Base-by-base conservation (phyloP, 345 rosid genomes). In the Moricandia moricandioides region DNA sequence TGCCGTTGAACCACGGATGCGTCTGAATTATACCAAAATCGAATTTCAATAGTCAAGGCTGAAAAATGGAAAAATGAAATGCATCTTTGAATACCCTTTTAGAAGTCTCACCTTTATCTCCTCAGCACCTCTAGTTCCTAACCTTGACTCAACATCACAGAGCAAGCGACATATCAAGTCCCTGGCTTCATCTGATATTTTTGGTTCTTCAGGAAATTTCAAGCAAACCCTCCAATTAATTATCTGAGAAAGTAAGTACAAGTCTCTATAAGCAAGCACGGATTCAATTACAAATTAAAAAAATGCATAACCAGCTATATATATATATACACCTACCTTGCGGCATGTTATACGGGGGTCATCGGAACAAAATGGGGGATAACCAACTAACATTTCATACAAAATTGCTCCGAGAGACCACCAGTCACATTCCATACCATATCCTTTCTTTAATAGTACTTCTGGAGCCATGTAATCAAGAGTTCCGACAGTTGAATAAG, bases 401-500 rank as follows among this genome's bases (percentile, higher is more conserved):
- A 91, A 82, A 83, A 95, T 91, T 80, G 97, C 97, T 27, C 99
- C 97, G 51, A 95, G 86, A 65, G 99, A 95, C 99, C 99, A 95
- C 99, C 99, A 95, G 80, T 95, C 97, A 56, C 99, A 95, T 82
- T 95, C 97, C 83, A 90, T 89, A 62, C 99, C 97, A 80, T 94
- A 94, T 62, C 97, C 98, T 86, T 89, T 91, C 88, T 94, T 94
- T 27, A 94, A 81, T 62, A 94, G 80, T 58, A 91, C 97, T 86
- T 94, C 97, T 67, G 98, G 98, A 51, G 98, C 97, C 98, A 94
- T 91, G 86, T 94, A 94, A 79, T 94, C 97, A 72, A 91, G 99
- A 82, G 99, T 94, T 63, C 99, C 99, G 72, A 94, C 99, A 4
- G 99, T 91, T 65, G 99, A 94, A 84, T 86, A 94, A 47, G 97